These are phyloP conservation scores for Ophiostoma tasmaniense DNA, from an alignment of 2,329 filamentous ascomycete genomes.

Conservation along the genomic window DNA sequence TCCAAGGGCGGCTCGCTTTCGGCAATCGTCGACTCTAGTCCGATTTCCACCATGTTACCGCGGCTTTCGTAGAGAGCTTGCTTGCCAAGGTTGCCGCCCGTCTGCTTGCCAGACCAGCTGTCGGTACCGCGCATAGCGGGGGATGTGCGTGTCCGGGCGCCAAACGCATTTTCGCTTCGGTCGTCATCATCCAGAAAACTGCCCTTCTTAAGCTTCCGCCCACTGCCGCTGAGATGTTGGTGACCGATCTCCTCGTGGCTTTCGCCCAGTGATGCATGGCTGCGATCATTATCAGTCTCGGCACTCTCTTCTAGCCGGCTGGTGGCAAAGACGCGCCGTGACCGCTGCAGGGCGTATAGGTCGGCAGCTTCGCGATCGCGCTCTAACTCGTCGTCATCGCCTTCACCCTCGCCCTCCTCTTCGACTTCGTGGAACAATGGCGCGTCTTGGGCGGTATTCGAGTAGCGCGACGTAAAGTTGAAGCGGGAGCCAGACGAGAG, in stretches of 20 bases:
- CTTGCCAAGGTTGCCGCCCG: conserved; percentile 46
- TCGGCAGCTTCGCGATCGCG: conserved; percentile 88
- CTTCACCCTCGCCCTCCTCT: conserved; percentile 44
- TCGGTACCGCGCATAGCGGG: neutral
- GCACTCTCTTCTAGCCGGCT: conserved; percentile 78
- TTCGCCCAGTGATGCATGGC: conserved; percentile 46
- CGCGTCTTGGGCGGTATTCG: conserved; percentile 62
- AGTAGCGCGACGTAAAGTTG: conserved; percentile 69
- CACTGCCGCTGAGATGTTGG: conserved; percentile 22
- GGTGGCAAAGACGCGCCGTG: conserved; percentile 76
- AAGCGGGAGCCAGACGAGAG: conserved; percentile 61
- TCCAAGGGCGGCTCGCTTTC: conserved; percentile 53
- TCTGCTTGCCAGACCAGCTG: conserved; percentile 43
- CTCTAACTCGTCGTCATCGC: conserved; percentile 89
- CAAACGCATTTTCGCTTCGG: neutral
- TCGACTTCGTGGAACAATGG: conserved; percentile 77
- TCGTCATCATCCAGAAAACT: neutral
- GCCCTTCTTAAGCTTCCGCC: conserved; percentile 28
- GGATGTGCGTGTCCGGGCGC: neutral
- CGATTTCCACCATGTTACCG: conserved; percentile 77
- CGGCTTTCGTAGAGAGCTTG: conserved; percentile 31
- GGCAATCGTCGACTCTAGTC: conserved; percentile 60
- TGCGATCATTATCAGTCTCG: conserved; percentile 67
- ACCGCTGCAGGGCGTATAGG: conserved; percentile 82
- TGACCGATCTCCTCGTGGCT: conserved; percentile 39